phyloP scores from a whole-genome alignment of 2,329 filamentous ascomycete genomes.

The Zymoseptoria ardabiliae region DNA sequence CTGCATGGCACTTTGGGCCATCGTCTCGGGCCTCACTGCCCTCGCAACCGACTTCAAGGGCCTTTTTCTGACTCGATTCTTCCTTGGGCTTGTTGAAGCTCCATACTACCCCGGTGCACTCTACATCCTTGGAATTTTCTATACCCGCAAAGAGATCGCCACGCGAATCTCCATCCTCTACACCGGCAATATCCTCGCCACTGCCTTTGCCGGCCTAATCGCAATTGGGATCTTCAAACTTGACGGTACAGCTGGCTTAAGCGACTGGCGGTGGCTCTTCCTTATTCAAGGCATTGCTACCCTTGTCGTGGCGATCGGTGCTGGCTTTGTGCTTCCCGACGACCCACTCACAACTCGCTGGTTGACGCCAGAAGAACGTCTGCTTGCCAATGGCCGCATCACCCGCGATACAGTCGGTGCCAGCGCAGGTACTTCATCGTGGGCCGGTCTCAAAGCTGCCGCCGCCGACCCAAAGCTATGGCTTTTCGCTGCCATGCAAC shows the following conservation, averaged over 20 bases:
- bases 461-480: constrained; percentile 45
- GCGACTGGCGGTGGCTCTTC: constrained; percentile 53
- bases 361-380: constrained; percentile 39
- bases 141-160: constrained; percentile 41
- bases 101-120: constrained; percentile 27
- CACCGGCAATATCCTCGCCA: constrained; percentile 43
- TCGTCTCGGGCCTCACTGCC: constrained; percentile 19
- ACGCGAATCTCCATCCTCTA: constrained; percentile 22
- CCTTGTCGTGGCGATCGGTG: constrained; percentile 50
- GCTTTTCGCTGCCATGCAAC: constrained; percentile 50
- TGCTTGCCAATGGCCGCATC: constrained; percentile 42
- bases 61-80: constrained; percentile 18
- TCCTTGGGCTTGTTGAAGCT: constrained; percentile 7
- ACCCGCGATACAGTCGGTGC: constrained; percentile 47
- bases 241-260: constrained; percentile 49
- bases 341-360: constrained; percentile 49
- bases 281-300: constrained; percentile 61
- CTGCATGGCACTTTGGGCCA: constrained; percentile 31
- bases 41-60: constrained; percentile 20
- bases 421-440: constrained; percentile 36
- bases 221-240: constrained; percentile 55
- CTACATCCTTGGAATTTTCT: constrained; percentile 38
- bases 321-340: constrained; percentile 58
- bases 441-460: constrained; percentile 45
- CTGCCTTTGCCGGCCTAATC: constrained; percentile 58